Conservation (phyloP, 2,329 filamentous ascomycete species). For the Xylaria sp. region DNA sequence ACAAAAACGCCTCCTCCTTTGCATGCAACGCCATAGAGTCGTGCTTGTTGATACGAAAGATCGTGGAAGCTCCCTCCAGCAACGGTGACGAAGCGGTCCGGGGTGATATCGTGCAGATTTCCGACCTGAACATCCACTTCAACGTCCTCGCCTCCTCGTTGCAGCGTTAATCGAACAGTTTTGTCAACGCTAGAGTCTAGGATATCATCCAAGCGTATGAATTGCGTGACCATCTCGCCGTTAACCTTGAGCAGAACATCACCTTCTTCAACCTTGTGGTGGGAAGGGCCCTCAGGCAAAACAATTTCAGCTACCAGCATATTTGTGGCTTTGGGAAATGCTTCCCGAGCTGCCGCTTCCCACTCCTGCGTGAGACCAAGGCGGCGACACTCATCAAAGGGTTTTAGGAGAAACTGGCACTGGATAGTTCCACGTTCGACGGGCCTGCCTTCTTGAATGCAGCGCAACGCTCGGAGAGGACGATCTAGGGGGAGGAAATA, state of each 20-base stretch:
- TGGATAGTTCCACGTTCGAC: constrained; percentile 97
- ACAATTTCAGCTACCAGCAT: constrained; percentile 98
- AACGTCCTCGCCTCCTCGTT: constrained; percentile 88
- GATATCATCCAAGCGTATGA: constrained; percentile 90
- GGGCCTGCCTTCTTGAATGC: constrained; percentile 78
- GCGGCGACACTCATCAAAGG: constrained; percentile 95
- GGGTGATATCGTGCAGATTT: constrained; percentile 93
- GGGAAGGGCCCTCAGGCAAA: constrained; percentile 87
- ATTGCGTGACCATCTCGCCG: constrained; percentile 90
- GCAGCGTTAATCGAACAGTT: constrained; percentile 82
- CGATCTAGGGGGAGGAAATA: constrained; percentile 96
- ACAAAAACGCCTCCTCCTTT: constrained; percentile 84
- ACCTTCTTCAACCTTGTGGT: constrained; percentile 89
- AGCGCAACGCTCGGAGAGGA: constrained; percentile 85
- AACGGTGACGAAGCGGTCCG: constrained; percentile 93
- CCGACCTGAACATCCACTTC: constrained; percentile 87
- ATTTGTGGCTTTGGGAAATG: constrained; percentile 92
- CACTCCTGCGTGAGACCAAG: constrained; percentile 85
- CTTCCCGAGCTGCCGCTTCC: constrained; percentile 84
- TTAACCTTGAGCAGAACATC: constrained; percentile 95
- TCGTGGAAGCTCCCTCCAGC: constrained; percentile 95
- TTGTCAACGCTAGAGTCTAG: constrained; percentile 87
- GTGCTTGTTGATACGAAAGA: constrained; percentile 96
- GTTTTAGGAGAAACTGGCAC: constrained; percentile 95
- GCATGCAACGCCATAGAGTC: constrained; percentile 90